Conservation (phyloP, 768 basidiomycete genomes). For the Calvatia gigantea region DNA sequence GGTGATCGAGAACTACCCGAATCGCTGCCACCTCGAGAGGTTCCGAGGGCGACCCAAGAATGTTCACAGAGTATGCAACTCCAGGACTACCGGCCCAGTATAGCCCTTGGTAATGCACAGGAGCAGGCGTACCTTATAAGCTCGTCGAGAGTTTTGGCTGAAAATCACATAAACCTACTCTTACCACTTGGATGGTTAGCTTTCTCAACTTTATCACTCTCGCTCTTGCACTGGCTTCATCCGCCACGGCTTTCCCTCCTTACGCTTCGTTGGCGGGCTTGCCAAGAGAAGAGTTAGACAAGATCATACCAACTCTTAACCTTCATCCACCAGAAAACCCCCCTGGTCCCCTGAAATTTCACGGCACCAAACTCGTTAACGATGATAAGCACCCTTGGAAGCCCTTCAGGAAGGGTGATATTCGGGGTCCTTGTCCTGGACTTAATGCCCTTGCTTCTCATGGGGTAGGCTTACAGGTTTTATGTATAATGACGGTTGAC, state of each 20-base stretch:
- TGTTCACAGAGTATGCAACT: neutral
- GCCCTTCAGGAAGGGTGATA: constrained; percentile 15
- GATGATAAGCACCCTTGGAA: constrained; percentile 18
- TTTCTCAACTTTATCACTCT: constrained; percentile 2
- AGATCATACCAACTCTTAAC: constrained; percentile 11
- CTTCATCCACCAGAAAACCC: constrained; percentile 10
- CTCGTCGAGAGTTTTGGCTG: neutral
- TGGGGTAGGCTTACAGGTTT: constrained; percentile 12
- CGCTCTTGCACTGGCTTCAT: neutral
- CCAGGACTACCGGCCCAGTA: neutral
- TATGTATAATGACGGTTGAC: neutral
- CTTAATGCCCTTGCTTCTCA: constrained; percentile 20
- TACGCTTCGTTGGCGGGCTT: constrained; percentile 24
- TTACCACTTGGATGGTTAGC: neutral
- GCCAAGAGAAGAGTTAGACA: constrained; percentile 18
- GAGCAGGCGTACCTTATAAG: neutral
- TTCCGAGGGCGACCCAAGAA: neutral
- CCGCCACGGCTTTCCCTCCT: constrained; percentile 17
- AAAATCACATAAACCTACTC: neutral
- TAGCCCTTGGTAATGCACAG: neutral
- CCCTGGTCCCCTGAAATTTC: constrained; percentile 8
- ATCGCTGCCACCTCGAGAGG: neutral
- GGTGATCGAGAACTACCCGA: neutral
- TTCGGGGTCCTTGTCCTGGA: constrained; percentile 19
- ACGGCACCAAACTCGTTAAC: constrained; percentile 15